A percentile compares a stretch with the other conserved stretches of the same genome.
Conservation (phyloP, 495 filamentous ascomycete species). For the Podospora pseudocomata region DNA sequence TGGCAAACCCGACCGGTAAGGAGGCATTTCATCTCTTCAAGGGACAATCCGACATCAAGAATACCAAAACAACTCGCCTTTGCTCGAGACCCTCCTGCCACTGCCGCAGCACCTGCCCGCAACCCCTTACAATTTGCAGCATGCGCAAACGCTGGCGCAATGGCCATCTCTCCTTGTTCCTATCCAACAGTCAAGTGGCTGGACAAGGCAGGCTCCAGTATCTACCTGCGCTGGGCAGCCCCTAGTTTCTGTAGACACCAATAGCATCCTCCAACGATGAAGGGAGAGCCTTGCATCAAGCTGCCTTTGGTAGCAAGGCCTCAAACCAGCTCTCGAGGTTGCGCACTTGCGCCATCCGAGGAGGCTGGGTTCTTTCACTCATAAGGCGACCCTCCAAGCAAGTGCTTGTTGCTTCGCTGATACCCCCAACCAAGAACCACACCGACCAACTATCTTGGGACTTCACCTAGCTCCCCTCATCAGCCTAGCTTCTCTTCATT, state of each 20-base stretch:
- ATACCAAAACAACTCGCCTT: not conserved
- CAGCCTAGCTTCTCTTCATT: not conserved
- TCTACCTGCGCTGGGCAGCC: not conserved
- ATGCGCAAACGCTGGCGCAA: not conserved
- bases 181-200: not conserved
- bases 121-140: not conserved
- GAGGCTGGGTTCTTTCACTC: not conserved
- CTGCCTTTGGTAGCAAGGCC: not conserved
- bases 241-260: not conserved
- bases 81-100: not conserved
- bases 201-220: not conserved
- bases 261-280: not conserved
- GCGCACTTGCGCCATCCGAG: not conserved
- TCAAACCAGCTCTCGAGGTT: not conserved
- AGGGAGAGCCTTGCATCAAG: not conserved
- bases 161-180: not conserved
- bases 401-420: not conserved
- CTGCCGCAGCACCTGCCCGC: not conserved
- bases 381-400: not conserved
- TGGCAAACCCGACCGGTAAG: slow-evolving; percentile 27
- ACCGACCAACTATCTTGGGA: not conserved
- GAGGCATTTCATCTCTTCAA: slow-evolving; percentile 1
- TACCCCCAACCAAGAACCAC: not conserved
- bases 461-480: not conserved
- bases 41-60: not conserved